Base-by-base conservation (phyloP, 164 flowering plant genomes). In the Cinnamomum chago region DNA sequence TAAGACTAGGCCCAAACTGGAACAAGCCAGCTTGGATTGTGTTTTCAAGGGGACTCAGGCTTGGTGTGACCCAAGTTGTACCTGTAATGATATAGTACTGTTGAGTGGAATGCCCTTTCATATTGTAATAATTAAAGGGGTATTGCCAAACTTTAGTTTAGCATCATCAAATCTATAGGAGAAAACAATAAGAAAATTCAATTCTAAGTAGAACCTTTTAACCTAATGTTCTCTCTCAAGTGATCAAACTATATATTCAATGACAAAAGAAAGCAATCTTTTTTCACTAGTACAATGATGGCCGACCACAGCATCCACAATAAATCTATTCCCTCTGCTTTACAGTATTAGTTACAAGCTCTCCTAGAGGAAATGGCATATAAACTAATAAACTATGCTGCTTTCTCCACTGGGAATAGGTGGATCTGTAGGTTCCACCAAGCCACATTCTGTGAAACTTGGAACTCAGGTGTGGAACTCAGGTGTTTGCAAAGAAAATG, bases 271-370 rank as follows among this genome's bases (percentile, higher is more conserved):
- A 68, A 35, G 25, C 55, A 18, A 30, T 68, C 28, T 68, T 68
- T 68, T 67, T 68, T 23, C 24, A 40, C 17, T n/a, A 23, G 10
- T 40, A 50, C 10, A 69, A 82, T 80, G 74, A 82, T 84, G 87
- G 85, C 87, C 85, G 87, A 84, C 87, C 80, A 77, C 65, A 58
- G 76, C 80, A 81, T 75, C 75, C 76, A 73, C 70, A 77, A 79
- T 73, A 77, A 55, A 47, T 58, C 51, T 20, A 40, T 51, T 35
- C 73, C 73, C 64, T 27, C 17, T 50, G 13, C 65, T 71, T 80
- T 82, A 75, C 78, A 82, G 84, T 80, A 75, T 75, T 75, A 74
- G 52, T 76, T 75, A 74, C 50, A 70, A 7, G 77, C 80, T 82
- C 82, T 84, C 79, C 12, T 5, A 73, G 51, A n/a, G 65, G 25